Evolutionary conservation across 169 alveolate species (phyloP).

Genomic region (Plasmodium gonderi): DNA sequence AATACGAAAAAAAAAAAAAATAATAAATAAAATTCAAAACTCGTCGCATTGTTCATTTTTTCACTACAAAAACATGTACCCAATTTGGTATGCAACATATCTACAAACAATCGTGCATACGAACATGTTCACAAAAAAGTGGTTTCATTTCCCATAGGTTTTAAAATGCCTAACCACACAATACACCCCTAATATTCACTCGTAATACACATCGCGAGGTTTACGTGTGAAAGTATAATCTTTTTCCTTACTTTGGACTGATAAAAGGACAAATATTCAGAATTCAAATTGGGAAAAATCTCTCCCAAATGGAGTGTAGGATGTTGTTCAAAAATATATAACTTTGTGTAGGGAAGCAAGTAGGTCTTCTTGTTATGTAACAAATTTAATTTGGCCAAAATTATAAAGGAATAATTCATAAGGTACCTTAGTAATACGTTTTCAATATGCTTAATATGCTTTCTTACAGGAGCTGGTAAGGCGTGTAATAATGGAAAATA

Average conservation of each 20-base stretch:
- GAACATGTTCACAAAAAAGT: too few relatives aligned
- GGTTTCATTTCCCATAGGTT: too few relatives aligned
- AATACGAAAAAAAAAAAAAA: slow-evolving; percentile 7
- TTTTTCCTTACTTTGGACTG: slow-evolving; percentile 23
- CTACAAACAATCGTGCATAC: too few relatives aligned
- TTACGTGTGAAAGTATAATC: too few relatives aligned
- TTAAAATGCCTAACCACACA: too few relatives aligned
- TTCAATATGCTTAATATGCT: slow-evolving; percentile 47
- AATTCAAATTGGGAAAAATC: slow-evolving; percentile 2
- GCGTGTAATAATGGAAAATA: slow-evolving; percentile 63
- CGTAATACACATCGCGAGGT: too few relatives aligned
- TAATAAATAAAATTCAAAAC: not conserved
- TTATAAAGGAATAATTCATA: slow-evolving; percentile 20
- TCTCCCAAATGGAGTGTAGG: slow-evolving; percentile 28
- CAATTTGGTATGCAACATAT: too few relatives aligned
- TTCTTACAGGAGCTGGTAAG: slow-evolving; percentile 34
- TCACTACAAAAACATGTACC: too few relatives aligned
- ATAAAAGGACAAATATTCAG: slow-evolving; percentile 34
- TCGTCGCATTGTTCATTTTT: not conserved
- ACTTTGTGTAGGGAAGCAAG: slow-evolving; percentile 53
- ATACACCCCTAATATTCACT: not conserved
- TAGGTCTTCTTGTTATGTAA: slow-evolving; percentile 41
- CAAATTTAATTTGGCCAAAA: slow-evolving; percentile 34
- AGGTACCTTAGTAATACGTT: slow-evolving; percentile 25
- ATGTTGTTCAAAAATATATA: slow-evolving; percentile 64